phyloP scores from a whole-genome alignment of 1,139 yeast species.

The Oligophagozyma castellii region DNA sequence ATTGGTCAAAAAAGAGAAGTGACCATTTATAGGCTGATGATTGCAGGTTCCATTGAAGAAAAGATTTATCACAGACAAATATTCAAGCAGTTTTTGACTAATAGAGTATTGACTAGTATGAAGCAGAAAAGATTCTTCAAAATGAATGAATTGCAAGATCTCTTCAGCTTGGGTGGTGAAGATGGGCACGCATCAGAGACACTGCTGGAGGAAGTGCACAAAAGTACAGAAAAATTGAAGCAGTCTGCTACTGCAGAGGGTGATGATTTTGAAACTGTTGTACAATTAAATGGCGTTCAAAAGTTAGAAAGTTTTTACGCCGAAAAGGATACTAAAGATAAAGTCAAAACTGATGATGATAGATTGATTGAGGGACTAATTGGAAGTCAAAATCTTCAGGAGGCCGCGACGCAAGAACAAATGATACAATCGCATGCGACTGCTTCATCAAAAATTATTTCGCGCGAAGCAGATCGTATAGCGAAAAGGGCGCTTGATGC shows the following conservation, averaged over 20 bases:
- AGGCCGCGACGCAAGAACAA: constrained; percentile 62
- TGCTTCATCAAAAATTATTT: constrained; percentile 44
- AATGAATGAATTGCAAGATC: constrained; percentile 79
- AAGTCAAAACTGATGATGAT: constrained; percentile 33
- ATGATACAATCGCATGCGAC: constrained; percentile 43
- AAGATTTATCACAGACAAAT: constrained; percentile 94
- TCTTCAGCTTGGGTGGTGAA: constrained; percentile 74
- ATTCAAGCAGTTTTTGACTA: constrained; percentile 85
- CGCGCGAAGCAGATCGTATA: constrained; percentile 61
- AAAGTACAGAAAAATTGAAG: constrained; percentile 17
- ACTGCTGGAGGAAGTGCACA: constrained; percentile 21
- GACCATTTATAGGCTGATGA: constrained; percentile 82
- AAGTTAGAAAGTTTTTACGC: constrained; percentile 34
- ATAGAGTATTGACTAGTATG: constrained; percentile 89
- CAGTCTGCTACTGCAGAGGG: constrained; percentile 26
- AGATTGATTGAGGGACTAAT: constrained; percentile 66
- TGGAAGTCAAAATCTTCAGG: constrained; percentile 40
- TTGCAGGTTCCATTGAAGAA: constrained; percentile 92
- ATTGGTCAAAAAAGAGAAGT: constrained; percentile 90
- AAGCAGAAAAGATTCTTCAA: constrained; percentile 88
- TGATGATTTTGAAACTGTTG: constrained; percentile 45
- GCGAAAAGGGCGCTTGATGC: constrained; percentile 73
- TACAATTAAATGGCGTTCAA: constrained; percentile 34
- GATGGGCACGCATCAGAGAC: constrained; percentile 34
- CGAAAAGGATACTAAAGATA: constrained; percentile 38